Conservation (phyloP, 352 stramenopile genomes). For the Phytopythium chamaehyphon region DNA sequence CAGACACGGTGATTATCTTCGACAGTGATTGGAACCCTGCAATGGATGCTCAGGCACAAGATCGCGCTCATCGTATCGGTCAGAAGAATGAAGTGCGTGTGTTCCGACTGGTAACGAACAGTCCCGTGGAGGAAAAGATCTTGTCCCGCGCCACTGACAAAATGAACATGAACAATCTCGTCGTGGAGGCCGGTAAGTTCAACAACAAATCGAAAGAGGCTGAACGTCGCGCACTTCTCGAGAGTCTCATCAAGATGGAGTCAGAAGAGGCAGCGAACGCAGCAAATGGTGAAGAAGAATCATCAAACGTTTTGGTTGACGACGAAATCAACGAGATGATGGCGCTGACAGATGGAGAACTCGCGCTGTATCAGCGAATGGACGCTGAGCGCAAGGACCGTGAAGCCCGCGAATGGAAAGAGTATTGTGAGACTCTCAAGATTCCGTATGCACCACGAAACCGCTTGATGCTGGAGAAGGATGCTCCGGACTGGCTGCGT, state of each 20-base stretch:
- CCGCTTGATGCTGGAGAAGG: slow-evolving; percentile 65
- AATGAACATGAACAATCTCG: slow-evolving; percentile 91
- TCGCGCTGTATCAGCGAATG: slow-evolving; percentile 72
- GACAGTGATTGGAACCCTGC: slow-evolving; percentile 99
- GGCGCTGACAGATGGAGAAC: slow-evolving; percentile 82
- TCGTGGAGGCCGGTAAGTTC: slow-evolving; percentile 87
- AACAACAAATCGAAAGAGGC: slow-evolving; percentile 87
- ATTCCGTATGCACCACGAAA: slow-evolving; percentile 35
- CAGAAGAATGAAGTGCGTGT: slow-evolving; percentile 90
- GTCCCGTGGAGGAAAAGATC: slow-evolving; percentile 87
- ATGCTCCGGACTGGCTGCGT: slow-evolving; percentile 69
- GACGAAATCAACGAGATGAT: slow-evolving; percentile 90
- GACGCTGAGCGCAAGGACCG: slow-evolving; percentile 59
- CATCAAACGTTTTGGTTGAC: slow-evolving; percentile 61
- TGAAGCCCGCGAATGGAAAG: slow-evolving; percentile 61
- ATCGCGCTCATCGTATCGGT: slow-evolving; percentile 90
- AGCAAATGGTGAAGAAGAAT: slow-evolving; percentile 58
- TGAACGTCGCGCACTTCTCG: slow-evolving; percentile 77
- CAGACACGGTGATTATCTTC: slow-evolving; percentile 99
- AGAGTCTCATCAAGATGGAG: slow-evolving; percentile 89
- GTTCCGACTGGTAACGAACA: slow-evolving; percentile 84
- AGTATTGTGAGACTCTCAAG: slow-evolving; percentile 61
- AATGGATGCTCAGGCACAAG: slow-evolving; percentile 91
- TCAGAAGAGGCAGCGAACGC: slow-evolving; percentile 75
- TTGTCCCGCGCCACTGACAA: slow-evolving; percentile 84